Conservation (phyloP, 495 filamentous ascomycete genomes). For the Pseudotulostoma volvatum region DNA sequence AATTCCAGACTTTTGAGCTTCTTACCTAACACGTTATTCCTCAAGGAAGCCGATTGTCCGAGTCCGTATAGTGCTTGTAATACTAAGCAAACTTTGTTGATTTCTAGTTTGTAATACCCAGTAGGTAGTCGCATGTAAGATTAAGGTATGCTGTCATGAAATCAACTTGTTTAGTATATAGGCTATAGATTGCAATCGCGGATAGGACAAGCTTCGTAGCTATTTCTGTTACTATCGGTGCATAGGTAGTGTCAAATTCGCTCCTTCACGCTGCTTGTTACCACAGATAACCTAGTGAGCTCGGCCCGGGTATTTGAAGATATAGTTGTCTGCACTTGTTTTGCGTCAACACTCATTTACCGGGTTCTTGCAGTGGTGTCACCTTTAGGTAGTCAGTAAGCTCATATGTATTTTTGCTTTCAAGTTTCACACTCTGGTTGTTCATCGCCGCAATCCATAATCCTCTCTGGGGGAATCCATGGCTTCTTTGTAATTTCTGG, state of each 20-base stretch:
- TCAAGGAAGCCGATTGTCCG: neutral
- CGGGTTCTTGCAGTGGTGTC: neutral
- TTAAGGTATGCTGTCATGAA: neutral
- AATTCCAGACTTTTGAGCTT: neutral
- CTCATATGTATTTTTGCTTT: neutral
- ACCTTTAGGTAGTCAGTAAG: neutral
- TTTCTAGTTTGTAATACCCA: neutral
- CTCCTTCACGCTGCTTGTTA: neutral
- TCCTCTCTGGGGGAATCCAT: neutral
- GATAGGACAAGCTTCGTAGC: constrained; percentile 1
- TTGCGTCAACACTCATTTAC: constrained; percentile 3
- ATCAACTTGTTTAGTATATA: neutral
- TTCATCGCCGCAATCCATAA: neutral
- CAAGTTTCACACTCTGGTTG: neutral
- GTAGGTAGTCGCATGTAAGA: neutral
- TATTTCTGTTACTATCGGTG: neutral
- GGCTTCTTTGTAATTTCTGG: neutral
- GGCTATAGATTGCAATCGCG: neutral
- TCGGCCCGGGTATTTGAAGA: neutral
- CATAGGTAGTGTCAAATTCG: neutral
- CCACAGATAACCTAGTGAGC: constrained; percentile 2
- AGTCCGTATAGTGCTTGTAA: constrained; percentile 1
- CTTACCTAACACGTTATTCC: neutral
- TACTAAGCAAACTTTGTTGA: neutral
- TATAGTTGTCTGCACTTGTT: neutral